These are phyloP conservation scores for Backusella tarrabulga DNA, from an alignment of 192 early-diverging fungal species.

Conservation along the genomic window DNA sequence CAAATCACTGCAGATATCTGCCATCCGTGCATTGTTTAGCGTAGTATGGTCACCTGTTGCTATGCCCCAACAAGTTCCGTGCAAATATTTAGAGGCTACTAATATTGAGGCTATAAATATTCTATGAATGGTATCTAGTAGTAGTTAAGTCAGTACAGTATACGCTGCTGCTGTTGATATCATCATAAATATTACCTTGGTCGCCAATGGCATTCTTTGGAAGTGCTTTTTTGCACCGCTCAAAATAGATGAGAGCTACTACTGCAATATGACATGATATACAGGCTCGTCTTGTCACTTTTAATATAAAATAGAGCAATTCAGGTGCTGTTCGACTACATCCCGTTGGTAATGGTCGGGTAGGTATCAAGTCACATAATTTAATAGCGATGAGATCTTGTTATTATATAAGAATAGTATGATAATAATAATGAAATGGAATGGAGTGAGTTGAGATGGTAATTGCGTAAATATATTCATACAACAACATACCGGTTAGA, in stretches of 20 bases:
- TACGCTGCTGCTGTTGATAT: not conserved
- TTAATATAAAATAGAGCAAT: conserved; percentile 38
- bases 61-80: conserved; percentile 9
- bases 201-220: conserved; percentile 36
- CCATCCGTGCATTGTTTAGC: conserved; percentile 30
- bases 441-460: not conserved
- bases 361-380: conserved; percentile 28
- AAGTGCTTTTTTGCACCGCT: conserved; percentile 29
- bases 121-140: conserved; percentile 36
- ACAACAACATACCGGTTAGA: conserved; percentile 7
- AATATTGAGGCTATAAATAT: conserved; percentile 35
- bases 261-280: conserved; percentile 35
- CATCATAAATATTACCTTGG: conserved; percentile 24
- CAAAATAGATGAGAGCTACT: conserved; percentile 34
- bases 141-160: not conserved
- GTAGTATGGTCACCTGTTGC: conserved; percentile 10
- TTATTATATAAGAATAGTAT: too few relatives aligned
- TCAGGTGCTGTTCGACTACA: conserved; percentile 31
- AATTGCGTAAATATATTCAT: not conserved
- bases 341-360: not conserved
- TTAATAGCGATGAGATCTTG: conserved; percentile 26
- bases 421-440: too few relatives aligned
- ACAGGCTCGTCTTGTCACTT: conserved; percentile 26
- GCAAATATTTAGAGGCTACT: conserved; percentile 34
- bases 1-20: conserved; percentile 22